Conservation (phyloP, 345 rosid genomes). For the Noccaea bulbosa region DNA sequence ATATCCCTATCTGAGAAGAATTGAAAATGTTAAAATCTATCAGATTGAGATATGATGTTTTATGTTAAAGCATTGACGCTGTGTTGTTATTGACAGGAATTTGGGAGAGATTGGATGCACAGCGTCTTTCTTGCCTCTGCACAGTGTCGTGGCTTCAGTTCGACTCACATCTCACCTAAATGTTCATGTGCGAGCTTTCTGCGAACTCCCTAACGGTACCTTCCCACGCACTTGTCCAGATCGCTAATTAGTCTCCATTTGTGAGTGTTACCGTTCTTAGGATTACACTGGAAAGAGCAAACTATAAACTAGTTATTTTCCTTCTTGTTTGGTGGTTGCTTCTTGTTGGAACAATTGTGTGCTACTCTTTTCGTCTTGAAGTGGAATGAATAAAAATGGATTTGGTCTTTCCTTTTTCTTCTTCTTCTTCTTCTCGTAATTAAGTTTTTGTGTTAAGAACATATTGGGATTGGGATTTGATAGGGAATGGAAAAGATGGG, state of each 20-base stretch:
- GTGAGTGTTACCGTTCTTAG: conserved; percentile 81
- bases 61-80: too few species aligned
- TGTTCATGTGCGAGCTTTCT: conserved; percentile 74
- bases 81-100: conserved; percentile 51
- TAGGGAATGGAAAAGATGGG: conserved; percentile 93
- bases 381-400: conserved; percentile 23
- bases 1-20: neutral
- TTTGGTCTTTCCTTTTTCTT: conserved; percentile 23
- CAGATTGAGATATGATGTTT: neutral
- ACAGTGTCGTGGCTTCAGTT: conserved; percentile 47
- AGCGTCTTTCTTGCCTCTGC: conserved; percentile 76
- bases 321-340: neutral
- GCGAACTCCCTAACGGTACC: conserved; percentile 99
- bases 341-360: conserved; percentile 10
- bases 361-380: neutral
- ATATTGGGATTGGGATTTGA: conserved; percentile 63
- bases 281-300: conserved; percentile 41
- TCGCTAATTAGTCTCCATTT: conserved; percentile 83
- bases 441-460: conserved; percentile 50
- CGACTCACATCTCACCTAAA: conserved; percentile 70
- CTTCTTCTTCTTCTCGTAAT: neutral
- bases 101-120: conserved; percentile 80
- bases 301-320: neutral
- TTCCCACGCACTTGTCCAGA: conserved; percentile 92
- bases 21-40: conserved; percentile 1